phyloP scores from a whole-genome alignment of 495 filamentous ascomycete genomes.

The Rhypophila decipiens region DNA sequence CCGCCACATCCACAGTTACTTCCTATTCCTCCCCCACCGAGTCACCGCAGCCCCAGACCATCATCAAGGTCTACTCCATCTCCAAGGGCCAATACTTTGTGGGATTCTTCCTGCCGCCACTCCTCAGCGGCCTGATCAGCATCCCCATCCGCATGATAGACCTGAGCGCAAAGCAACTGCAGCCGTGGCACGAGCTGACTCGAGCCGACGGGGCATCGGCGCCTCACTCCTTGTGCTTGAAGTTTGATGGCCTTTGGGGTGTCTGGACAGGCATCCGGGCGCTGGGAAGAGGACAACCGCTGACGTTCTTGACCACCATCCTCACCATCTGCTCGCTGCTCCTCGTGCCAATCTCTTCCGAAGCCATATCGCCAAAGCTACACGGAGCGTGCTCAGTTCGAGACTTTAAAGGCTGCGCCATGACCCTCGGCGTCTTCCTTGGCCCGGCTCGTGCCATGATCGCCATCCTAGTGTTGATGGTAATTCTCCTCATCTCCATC shows the following conservation, averaged over 20 bases:
- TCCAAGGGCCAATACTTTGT: constrained; percentile 25
- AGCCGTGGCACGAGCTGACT: constrained; percentile 32
- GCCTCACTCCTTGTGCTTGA: constrained; percentile 22
- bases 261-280: constrained; percentile 17
- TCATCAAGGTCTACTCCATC: constrained; percentile 15
- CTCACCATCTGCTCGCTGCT: constrained; percentile 22
- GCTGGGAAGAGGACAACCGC: constrained; percentile 19
- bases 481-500: constrained; percentile 16
- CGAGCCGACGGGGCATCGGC: constrained; percentile 15
- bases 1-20: constrained; percentile 14
- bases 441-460: constrained; percentile 19
- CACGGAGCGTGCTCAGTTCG: constrained; percentile 19
- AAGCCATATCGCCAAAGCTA: constrained; percentile 27
- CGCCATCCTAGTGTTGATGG: constrained; percentile 22
- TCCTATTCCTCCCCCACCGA: constrained; percentile 20
- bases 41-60: constrained; percentile 1
- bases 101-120: constrained; percentile 29
- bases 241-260: constrained; percentile 20
- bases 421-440: constrained; percentile 27
- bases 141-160: constrained; percentile 32
- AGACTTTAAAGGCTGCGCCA: constrained; percentile 25
- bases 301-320: constrained; percentile 22
- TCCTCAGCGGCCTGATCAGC: constrained; percentile 23
- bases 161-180: constrained; percentile 26
- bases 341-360: constrained; percentile 27